Base-by-base conservation (phyloP, 768 basidiomycete species). In the Wakefieldia striispora region DNA sequence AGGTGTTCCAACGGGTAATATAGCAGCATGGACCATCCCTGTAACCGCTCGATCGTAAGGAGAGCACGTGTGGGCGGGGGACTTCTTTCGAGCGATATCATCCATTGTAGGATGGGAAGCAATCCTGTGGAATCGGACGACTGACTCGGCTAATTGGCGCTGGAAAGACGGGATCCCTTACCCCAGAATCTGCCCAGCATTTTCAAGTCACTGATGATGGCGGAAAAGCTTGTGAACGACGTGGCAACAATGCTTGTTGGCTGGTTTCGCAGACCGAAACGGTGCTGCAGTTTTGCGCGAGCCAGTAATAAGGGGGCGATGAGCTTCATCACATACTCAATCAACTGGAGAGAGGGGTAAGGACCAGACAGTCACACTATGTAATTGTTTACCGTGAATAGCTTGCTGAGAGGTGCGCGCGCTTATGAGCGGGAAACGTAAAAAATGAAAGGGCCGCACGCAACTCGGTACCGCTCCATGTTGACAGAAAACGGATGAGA, bases 401-500 rank as follows among this genome's bases (percentile, higher is more conserved):
- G 62, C 65, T 91, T 91, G 69, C 88, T 91, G 61, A 38, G 44
- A 31, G 16, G 42, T 29, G 13, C 21, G 29, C 17, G 16, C 35
- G 46, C 40, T 42, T 29, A 48, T 57, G 43, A 58, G 65, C 43
- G 35, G 23, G 35, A 19, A 39, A 40, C 34, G 39, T 37, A 34
- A 39, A 50, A 24, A 33, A 20, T 59, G 51, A 40, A 55, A 23
- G 31, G 51, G 33, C 29, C 26, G 54, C 54, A 82, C 82, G 66
- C 73, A 65, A 91, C 90, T 93, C 91, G 80, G 81, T 89, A 23
- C 90, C 90, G 64, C 82, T 85, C 87, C 88, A 91, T 59, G 89
- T 88, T 47, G 85, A 82, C 45, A 92, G 72, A 62, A 82, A 91
- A 60, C 87, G 75, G 34, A 89, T 75, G 9, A 89, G 73, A 66